Evolutionary conservation across 2,329 filamentous ascomycete genomes (phyloP), one percentile per base, ranked within the genome.

Genomic region (Cytospora schulzeri): DNA sequence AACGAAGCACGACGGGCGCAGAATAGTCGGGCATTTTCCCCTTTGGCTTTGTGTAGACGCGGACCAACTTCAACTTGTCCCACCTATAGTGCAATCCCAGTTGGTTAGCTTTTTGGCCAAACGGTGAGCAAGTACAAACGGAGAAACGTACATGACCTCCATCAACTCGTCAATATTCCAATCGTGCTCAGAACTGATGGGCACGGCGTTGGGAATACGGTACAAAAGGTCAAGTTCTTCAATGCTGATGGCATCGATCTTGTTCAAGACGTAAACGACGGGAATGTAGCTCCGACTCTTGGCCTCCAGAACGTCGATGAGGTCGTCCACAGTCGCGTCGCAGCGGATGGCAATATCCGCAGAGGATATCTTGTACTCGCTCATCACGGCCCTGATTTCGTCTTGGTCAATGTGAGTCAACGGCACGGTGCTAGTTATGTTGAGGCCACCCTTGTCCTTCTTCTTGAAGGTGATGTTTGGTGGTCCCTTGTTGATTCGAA

Each of bases 391-490:
- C 81, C 92, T 96, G 83, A 99, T 97, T 81, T 99, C 95, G 74
- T 96, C 95, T 70, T 93, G 85, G 76, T 95, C 91, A 73, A 99
- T 97, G 78, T 99, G 92, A 28, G 90, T 90, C 70, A 99, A 82
- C 6, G 93, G 92, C 53, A 95, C 90, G 2, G 95, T 99, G 78
- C 88, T 95, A n/a, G 93, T 97, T 74, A 99, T 95, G 74, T 91
- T 93, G 74, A 99, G 88, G 41, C 95, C 95, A 71, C 95, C 95
- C 81, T 98, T 98, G 79, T 99, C 95, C 83, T 99, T 99, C 84
- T 99, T 99, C 80, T 90, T 96, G 83, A 97, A 97, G n/a, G 95
- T 91, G 73, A 99, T 99, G 76, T 99, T 99, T 50, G 95, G 95
- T 29, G 95, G 95, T 71, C 88, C 81, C 82, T 98, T 99, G 83